Base-by-base conservation (phyloP, 169 alveolate species). In the Neospora caninum region DNA sequence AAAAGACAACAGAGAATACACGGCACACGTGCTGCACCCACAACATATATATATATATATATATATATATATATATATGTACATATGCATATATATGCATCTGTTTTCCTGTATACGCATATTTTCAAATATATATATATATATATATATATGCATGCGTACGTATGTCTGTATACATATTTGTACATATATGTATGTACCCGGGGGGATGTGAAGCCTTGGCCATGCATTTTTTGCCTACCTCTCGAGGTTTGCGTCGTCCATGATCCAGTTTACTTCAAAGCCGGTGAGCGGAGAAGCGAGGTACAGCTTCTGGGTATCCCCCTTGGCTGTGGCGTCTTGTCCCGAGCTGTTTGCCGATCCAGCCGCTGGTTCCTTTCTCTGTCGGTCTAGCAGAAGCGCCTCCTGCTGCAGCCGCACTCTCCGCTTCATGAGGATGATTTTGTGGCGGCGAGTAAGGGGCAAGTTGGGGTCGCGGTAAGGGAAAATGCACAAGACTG, bases 191-290 rank as follows among this genome's bases (percentile, higher is more conserved):
- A 41, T 43, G 41, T 38, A 38, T 0, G 27, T 7, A 4, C 20
- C 45, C 25, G 39, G 2, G 58, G 58, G 39, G 29, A 1, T 29
- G 6, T 22, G 16, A 18, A 82, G 31, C n/a, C 39, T 39, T 20
- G 38, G 1, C 20, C 39, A 64, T 7, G 34, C 4, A 7, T 13
- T 29, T 64, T 9, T 64, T 4, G 73, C 38, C 36, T 38, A 93
- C 95, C 95, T 84, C 49, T 58, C 86, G 64, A 93, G 95, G 80
- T 38, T 82, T 22, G 93, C n/a, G 53, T 84, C 93, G 80, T 93
- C 95, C 82, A 84, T 64, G n/a, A 88, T 49, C 95, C 95, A 93
- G 80, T 93, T 88, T 0, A 93, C 89, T 64, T 93, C 95, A 36
- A 88, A 93, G 88, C 95, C 95, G 0, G 95, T 93, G 25, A 93